Evolutionary conservation across 176 grass and related monocot species (phyloP), one percentile per base, ranked within the genome.

Genomic region (Aegilops tauschii): DNA sequence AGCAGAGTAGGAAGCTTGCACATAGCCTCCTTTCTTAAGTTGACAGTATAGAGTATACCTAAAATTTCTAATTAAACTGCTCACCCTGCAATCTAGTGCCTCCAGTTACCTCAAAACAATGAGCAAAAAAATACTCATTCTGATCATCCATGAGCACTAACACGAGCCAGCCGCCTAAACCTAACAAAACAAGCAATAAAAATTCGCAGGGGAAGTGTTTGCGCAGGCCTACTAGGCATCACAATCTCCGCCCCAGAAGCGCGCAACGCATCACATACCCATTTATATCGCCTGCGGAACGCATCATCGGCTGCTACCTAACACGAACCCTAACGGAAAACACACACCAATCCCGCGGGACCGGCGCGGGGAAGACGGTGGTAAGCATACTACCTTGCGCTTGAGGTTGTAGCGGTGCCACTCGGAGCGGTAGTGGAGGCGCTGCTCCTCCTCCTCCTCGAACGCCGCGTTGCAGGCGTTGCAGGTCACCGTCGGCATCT

Each of bases 361-460:
- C 18, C 73, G 31, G 44, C 12, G 25, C 20, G 13, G 76, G 18
- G 63, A 16, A 17, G 76, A 39, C 13, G 69, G 83, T 5, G 12
- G 16, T 0, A 62, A 12, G 21, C 0, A 0, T 18, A 72, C 54
- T 88, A 99, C 97, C 97, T 99, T 99, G 88, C 97, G 88, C 89
- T 97, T 99, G 83, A 99, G 94, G 80, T 99, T 99, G 87, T 99
- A 99, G 85, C 94, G 92, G 90, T 99, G 97, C 94, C 97, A 99
- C 69, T 99, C 90, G 37, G 94, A 99, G 74, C 97, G 90, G 85
- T 93, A 97, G 85, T 99, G 97, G 11, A 94, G 87, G 79, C 87
- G 95, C 89, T 94, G 94, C 76, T 93, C 39, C 83, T 74, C 87
- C 76, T 99, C 94, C 25, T 76, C 94, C 9, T 91, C 92, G 79